phyloP scores from a whole-genome alignment of 192 early-diverging fungal genomes.

The Spizellomyces sp. region DNA sequence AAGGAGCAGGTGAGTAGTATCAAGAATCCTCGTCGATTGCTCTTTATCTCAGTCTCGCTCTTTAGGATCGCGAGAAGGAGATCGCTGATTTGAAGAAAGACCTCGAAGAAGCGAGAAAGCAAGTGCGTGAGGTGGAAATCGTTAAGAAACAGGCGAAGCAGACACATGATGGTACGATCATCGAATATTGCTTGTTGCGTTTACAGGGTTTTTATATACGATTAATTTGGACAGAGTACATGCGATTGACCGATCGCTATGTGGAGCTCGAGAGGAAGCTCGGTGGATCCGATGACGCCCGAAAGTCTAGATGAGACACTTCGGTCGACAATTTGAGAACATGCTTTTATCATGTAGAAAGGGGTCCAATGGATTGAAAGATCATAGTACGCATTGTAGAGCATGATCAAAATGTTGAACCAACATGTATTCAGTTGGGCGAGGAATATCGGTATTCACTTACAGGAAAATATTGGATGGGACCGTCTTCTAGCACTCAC shows the following conservation, averaged over 20 bases:
- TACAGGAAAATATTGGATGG: too few relatives aligned
- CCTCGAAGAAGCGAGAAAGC: conserved; percentile 17
- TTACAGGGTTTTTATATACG: background rate
- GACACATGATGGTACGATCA: conserved; percentile 8
- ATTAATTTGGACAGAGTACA: conserved; percentile 23
- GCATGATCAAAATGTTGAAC: too few relatives aligned
- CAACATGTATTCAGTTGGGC: too few relatives aligned
- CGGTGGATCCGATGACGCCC: conserved; percentile 16
- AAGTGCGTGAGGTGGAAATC: conserved; percentile 32
- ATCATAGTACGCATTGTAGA: too few relatives aligned
- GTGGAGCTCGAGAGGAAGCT: conserved; percentile 26
- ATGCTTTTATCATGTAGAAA: too few relatives aligned
- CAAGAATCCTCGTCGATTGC: background rate
- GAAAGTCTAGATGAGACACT: conserved; percentile 6
- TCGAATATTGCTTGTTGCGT: background rate
- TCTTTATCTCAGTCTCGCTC: background rate
- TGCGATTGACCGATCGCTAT: conserved; percentile 39
- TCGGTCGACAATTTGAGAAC: too few relatives aligned
- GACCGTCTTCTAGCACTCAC: too few relatives aligned
- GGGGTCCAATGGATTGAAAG: too few relatives aligned
- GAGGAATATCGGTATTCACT: too few relatives aligned
- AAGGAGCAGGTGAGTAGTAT: conserved; percentile 13
- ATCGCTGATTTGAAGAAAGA: conserved; percentile 21
- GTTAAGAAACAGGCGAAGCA: conserved; percentile 38
- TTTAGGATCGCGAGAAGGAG: conserved; percentile 22